Conservation (phyloP, 495 filamentous ascomycete genomes). For the Thozetella sp. region DNA sequence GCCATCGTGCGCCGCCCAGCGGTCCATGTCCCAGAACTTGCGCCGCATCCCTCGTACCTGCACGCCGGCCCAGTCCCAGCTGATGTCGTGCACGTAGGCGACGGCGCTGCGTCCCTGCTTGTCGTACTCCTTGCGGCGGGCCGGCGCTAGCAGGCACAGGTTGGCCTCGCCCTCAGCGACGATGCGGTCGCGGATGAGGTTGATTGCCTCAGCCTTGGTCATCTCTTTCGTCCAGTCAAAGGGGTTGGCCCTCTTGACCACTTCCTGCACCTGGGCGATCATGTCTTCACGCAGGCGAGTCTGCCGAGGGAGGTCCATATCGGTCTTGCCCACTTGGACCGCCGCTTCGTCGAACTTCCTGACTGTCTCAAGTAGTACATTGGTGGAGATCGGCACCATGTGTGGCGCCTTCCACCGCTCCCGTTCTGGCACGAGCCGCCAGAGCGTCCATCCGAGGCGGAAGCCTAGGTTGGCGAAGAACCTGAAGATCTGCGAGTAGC, state of each 20-base stretch:
- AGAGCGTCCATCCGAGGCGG: slow-evolving; percentile 23
- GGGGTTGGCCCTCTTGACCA: background rate
- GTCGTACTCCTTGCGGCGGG: slow-evolving; percentile 4
- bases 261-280: background rate
- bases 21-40: slow-evolving; percentile 21
- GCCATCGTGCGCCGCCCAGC: slow-evolving; percentile 18
- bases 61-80: slow-evolving; percentile 22
- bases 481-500: slow-evolving; percentile 5
- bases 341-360: background rate
- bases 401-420: background rate
- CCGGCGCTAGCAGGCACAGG: slow-evolving; percentile 22
- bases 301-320: background rate
- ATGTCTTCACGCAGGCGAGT: background rate
- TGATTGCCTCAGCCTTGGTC: background rate
- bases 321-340: background rate
- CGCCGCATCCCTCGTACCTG: background rate
- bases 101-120: background rate
- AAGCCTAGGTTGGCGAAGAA: slow-evolving; percentile 23
- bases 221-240: background rate
- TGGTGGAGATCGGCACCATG: background rate
- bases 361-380: background rate
- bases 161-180: slow-evolving; percentile 23
- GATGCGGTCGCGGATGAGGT: slow-evolving; percentile 4
- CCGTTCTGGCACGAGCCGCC: background rate
- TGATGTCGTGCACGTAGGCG: slow-evolving; percentile 11